phyloP scores from a whole-genome alignment of 768 basidiomycete species.

The Serendipita sp. region DNA sequence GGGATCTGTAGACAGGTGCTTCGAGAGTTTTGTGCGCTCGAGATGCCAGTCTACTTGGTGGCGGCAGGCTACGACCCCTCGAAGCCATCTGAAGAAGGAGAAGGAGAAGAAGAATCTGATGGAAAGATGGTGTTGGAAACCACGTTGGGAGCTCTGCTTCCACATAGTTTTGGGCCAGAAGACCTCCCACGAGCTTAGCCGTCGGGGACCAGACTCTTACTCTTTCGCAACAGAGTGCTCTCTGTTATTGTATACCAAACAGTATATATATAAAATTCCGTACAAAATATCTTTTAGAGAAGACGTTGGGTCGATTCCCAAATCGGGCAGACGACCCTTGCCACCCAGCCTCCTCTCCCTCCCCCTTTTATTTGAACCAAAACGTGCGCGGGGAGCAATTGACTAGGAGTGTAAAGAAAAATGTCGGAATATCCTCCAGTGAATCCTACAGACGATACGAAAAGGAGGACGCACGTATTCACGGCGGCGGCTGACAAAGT shows the following conservation, averaged over 20 bases:
- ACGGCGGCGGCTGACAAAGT: slow-evolving; percentile 4
- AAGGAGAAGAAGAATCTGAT: slow-evolving; percentile 8
- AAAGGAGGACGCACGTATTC: slow-evolving; percentile 3
- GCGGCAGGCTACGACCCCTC: slow-evolving; percentile 29
- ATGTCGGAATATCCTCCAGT: too few relatives aligned
- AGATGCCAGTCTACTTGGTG: slow-evolving; percentile 54
- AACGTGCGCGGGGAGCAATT: too few relatives aligned
- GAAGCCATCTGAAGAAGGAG: slow-evolving; percentile 6
- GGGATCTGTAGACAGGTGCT: slow-evolving; percentile 88
- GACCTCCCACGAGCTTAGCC: slow-evolving; percentile 23
- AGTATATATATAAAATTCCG: too few relatives aligned
- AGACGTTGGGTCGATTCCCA: not conserved
- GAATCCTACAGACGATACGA: too few relatives aligned
- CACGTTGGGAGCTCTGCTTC: slow-evolving; percentile 58
- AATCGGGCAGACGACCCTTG: not conserved
- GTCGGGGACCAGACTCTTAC: not conserved
- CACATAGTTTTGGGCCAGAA: slow-evolving; percentile 79
- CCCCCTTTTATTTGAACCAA: too few relatives aligned
- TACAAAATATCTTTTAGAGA: not conserved
- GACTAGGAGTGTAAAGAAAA: too few relatives aligned
- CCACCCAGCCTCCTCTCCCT: not conserved
- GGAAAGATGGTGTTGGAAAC: slow-evolving; percentile 34
- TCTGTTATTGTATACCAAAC: not conserved
- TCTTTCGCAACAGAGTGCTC: not conserved
- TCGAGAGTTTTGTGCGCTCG: slow-evolving; percentile 61